Conservation (phyloP, 2,329 filamentous ascomycete genomes). For the Exophiala sp. region DNA sequence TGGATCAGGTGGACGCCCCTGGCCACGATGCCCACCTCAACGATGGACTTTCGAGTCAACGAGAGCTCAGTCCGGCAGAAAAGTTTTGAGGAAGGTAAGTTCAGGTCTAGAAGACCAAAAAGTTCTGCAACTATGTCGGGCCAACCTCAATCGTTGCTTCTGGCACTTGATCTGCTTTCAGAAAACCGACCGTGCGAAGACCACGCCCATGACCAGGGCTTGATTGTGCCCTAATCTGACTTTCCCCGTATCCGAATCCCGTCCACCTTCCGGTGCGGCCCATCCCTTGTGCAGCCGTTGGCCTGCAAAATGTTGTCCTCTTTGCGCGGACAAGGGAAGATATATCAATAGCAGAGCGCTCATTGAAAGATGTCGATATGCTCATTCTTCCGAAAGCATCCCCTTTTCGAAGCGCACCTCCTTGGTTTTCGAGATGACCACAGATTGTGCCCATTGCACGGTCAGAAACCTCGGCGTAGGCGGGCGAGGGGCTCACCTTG, state of each 20-base stretch:
- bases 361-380: neutral
- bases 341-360: neutral
- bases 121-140: no score
- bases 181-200: no score
- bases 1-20: neutral
- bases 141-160: no score
- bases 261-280: conserved; percentile 7
- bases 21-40: neutral
- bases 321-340: neutral
- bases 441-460: conserved; percentile 3
- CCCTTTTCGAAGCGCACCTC: neutral
- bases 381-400: neutral
- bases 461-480: conserved; percentile 15
- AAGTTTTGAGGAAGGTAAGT: neutral
- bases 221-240: neutral
- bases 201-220: neutral
- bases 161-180: no score
- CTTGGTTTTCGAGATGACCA: conserved; percentile 6
- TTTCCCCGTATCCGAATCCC: neutral
- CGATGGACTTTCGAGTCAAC: neutral
- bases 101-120: neutral
- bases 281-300: conserved; percentile 7
- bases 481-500: conserved; percentile 26
- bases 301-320: neutral
- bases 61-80: neutral